Conservation (phyloP, 2,329 filamentous ascomycete genomes). For the Aspergillus ibericus region DNA sequence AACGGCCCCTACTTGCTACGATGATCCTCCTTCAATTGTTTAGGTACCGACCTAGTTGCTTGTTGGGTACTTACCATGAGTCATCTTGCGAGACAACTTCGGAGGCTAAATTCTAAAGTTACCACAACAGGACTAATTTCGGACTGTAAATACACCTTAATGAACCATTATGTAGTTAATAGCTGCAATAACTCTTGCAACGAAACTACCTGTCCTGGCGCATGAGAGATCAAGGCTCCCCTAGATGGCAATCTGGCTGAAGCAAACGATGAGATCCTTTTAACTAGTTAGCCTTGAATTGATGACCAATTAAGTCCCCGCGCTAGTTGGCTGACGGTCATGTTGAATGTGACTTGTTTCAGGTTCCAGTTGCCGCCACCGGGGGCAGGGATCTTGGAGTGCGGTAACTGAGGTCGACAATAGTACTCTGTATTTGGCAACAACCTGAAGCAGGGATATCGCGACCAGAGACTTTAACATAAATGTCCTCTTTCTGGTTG, state of each 20-base stretch:
- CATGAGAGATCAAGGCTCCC: background rate
- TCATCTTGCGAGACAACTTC: background rate
- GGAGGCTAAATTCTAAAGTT: background rate
- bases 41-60: background rate
- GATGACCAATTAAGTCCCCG: background rate
- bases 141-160: background rate
- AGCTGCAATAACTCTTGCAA: background rate
- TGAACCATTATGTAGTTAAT: background rate
- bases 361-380: background rate
- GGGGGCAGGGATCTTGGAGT: background rate
- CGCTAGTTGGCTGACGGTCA: background rate
- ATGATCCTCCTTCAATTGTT: background rate
- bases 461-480: background rate
- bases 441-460: background rate
- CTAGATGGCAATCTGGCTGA: background rate
- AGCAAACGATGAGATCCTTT: background rate
- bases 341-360: background rate
- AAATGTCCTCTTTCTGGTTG: background rate
- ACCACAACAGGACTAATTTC: background rate
- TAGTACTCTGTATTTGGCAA: background rate
- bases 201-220: background rate
- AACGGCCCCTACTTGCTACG: background rate
- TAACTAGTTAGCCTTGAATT: background rate
- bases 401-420: background rate
- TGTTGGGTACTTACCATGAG: constrained; percentile 5